phyloP scores from a whole-genome alignment of 345 rosid species.

The Pistacia vera region DNA sequence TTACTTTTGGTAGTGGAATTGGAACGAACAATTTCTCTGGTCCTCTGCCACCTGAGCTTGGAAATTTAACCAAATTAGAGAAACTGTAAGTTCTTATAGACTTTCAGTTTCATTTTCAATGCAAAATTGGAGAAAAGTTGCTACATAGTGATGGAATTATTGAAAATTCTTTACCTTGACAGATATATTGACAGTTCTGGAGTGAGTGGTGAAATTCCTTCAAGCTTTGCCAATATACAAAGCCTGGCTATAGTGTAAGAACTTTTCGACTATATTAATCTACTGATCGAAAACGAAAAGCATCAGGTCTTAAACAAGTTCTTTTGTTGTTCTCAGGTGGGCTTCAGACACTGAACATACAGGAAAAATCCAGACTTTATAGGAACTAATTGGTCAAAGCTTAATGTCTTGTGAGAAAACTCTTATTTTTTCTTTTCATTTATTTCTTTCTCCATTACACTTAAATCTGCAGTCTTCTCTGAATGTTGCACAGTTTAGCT shows the following conservation, averaged over 20 bases:
- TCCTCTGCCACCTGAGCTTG: too few species aligned
- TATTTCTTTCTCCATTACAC: neutral
- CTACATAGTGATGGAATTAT: neutral
- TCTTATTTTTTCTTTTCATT: neutral
- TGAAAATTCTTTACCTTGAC: constrained; percentile 9
- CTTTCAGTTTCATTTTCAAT: neutral
- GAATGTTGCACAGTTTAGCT: neutral
- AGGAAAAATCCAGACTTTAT: constrained; percentile 65
- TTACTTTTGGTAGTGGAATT: too few species aligned
- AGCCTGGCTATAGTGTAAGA: constrained; percentile 37
- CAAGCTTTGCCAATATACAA: constrained; percentile 42
- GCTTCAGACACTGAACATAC: too few species aligned
- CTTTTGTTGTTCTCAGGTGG: constrained; percentile 40
- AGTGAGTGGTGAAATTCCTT: constrained; percentile 59
- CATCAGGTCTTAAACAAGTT: neutral
- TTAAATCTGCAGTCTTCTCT: neutral
- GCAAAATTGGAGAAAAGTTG: neutral
- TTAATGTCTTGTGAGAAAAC: constrained; percentile 45
- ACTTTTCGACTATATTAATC: neutral
- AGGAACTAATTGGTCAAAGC: constrained; percentile 59
- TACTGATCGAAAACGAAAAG: neutral
- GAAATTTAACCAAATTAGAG: constrained; percentile 47
- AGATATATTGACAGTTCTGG: too few species aligned
- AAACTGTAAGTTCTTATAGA: constrained; percentile 50
- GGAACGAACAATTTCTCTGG: too few species aligned